phyloP scores from a whole-genome alignment of 306 rosid species.

The Sphenostylis stenocarpa region DNA sequence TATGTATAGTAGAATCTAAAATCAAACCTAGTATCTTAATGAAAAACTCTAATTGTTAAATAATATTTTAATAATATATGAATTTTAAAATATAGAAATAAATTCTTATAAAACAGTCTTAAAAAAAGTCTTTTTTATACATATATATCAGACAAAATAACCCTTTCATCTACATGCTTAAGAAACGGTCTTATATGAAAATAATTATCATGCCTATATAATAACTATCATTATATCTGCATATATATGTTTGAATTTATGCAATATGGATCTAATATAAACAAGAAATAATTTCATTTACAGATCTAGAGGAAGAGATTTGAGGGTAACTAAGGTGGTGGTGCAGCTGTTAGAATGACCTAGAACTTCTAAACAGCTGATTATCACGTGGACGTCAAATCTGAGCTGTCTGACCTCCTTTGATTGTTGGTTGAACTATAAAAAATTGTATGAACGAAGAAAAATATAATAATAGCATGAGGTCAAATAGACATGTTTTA shows the following conservation, averaged over 20 bases:
- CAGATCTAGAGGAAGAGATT: conserved; percentile 15
- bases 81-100: too few relatives aligned
- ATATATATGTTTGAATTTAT: neutral
- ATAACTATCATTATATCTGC: neutral
- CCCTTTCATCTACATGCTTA: too few relatives aligned
- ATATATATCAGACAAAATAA: too few relatives aligned
- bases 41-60: too few relatives aligned
- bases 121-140: too few relatives aligned
- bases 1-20: too few relatives aligned
- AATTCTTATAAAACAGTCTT: too few relatives aligned
- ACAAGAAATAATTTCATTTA: neutral
- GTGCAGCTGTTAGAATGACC: conserved; percentile 40
- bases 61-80: too few relatives aligned
- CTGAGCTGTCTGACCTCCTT: conserved; percentile 42
- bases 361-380: conserved; percentile 49
- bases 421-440: neutral
- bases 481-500: conserved; percentile 37
- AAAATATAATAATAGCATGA: neutral
- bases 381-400: conserved; percentile 61
- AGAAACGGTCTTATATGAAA: too few relatives aligned
- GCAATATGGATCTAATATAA: neutral
- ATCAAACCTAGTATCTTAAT: too few relatives aligned
- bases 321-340: neutral
- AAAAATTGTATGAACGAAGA: neutral
- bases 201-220: too few relatives aligned